A percentile compares a stretch with the other conserved stretches of the same genome.
These are phyloP conservation scores for Hemisphaericaspora nanyangensis DNA, from an alignment of 805 yeast genomes.

Conservation along the genomic window DNA sequence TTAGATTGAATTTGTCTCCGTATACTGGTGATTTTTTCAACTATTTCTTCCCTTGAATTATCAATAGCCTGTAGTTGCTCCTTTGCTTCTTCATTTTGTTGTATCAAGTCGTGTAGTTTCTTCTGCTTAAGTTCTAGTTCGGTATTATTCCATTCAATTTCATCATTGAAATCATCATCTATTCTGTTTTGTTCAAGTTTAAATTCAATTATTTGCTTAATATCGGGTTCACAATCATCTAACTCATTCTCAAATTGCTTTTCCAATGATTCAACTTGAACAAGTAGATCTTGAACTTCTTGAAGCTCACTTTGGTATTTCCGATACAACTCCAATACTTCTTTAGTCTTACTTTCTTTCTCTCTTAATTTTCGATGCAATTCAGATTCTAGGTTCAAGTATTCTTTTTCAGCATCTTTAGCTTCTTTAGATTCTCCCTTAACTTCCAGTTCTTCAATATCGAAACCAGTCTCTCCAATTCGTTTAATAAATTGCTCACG, in stretches of 20 bases:
- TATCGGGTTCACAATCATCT: background rate
- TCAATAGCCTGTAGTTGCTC: background rate
- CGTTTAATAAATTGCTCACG: conserved; percentile 61
- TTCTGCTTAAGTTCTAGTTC: background rate
- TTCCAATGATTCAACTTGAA: background rate
- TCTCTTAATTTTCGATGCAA: conserved; percentile 23
- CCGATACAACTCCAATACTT: conserved; percentile 11
- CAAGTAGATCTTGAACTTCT: background rate
- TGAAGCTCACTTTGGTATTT: background rate
- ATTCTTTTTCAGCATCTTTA: conserved; percentile 15
- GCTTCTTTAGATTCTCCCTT: conserved; percentile 19
- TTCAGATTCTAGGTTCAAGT: conserved; percentile 16
- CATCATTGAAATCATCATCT: background rate
- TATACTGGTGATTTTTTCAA: background rate
- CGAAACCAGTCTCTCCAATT: conserved; percentile 29
- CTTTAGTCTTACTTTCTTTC: conserved; percentile 24
- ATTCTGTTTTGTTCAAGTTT: background rate
- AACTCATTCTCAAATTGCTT: conserved; percentile 1
- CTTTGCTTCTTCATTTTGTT: background rate
- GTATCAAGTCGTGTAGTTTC: background rate
- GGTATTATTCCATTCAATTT: background rate
- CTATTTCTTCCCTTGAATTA: background rate
- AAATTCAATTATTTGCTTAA: background rate
- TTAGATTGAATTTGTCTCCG: background rate
- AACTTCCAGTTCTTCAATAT: conserved; percentile 17